These are phyloP conservation scores for Xylariaceae sp. DNA, from an alignment of 2,329 filamentous ascomycete species.

Conservation along the genomic window DNA sequence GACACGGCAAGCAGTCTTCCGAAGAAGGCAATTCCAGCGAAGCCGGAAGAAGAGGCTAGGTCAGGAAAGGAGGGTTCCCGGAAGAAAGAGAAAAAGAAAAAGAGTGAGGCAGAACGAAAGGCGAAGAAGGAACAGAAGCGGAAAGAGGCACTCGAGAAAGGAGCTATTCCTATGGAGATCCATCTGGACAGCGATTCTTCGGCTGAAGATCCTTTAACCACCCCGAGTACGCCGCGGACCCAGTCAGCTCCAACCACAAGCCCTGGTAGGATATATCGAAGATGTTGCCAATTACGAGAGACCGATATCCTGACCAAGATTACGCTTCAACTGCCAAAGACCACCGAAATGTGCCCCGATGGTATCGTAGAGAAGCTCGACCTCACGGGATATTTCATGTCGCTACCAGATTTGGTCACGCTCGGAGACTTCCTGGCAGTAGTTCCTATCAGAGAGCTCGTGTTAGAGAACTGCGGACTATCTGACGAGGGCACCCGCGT, in stretches of 20 bases:
- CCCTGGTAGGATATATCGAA: conserved; percentile 84
- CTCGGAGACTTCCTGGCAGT: conserved; percentile 92
- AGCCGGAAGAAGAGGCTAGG: conserved; percentile 27
- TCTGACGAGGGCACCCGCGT: conserved; percentile 84
- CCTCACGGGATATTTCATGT: conserved; percentile 78
- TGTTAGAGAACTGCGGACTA: conserved; percentile 82
- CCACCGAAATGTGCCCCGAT: conserved; percentile 59
- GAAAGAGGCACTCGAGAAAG: conserved; percentile 81
- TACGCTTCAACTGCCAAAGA: conserved; percentile 76
- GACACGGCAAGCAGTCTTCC: conserved; percentile 23
- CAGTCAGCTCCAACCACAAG: conserved; percentile 79
- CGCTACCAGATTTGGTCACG: conserved; percentile 77
- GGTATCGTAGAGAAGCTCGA: conserved; percentile 82
- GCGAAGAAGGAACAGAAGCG: conserved; percentile 87
- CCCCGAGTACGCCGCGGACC: conserved; percentile 38
- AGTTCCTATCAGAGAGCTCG: conserved; percentile 81
- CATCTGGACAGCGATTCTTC: conserved; percentile 64
- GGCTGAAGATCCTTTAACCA: conserved; percentile 27
- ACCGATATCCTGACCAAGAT: conserved; percentile 89
- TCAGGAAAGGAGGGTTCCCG: conserved; percentile 48
- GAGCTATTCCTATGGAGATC: conserved; percentile 79
- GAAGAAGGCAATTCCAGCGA: conserved; percentile 21
- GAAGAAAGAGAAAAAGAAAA: conserved; percentile 96
- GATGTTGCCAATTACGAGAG: conserved; percentile 91
- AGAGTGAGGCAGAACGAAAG: conserved; percentile 87